Evolutionary conservation across 2,329 filamentous ascomycete species (phyloP).

Genomic region (Calycina herbarum): DNA sequence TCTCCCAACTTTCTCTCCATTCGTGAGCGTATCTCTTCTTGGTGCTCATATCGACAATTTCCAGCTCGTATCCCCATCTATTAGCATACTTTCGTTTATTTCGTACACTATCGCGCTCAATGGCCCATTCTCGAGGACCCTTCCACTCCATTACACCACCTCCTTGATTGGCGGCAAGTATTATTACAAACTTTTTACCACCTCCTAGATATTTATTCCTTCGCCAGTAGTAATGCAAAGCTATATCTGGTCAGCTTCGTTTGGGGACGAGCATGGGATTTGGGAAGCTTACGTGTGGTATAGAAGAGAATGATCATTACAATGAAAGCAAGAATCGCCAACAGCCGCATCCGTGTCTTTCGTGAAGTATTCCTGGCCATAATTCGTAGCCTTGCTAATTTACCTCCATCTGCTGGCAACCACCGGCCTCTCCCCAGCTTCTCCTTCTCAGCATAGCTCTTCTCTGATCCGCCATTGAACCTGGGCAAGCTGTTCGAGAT

Average conservation of each 20-base stretch:
- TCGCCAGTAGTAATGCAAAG: slow-evolving; percentile 60
- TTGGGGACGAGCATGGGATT: background rate
- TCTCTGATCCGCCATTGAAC: slow-evolving; percentile 56
- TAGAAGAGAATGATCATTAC: slow-evolving; percentile 67
- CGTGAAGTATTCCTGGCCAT: slow-evolving; percentile 56
- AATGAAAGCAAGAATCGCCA: slow-evolving; percentile 60
- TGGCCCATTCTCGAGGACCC: slow-evolving; percentile 94
- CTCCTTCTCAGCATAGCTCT: slow-evolving; percentile 70
- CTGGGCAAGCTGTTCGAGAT: slow-evolving; percentile 77
- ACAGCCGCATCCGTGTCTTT: slow-evolving; percentile 63
- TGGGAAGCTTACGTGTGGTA: slow-evolving; percentile 62
- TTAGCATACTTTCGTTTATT: slow-evolving; percentile 91
- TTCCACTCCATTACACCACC: slow-evolving; percentile 99
- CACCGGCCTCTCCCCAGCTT: slow-evolving; percentile 65
- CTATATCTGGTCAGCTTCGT: slow-evolving; percentile 29
- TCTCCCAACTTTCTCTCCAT: slow-evolving; percentile 99
- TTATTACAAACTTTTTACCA: slow-evolving; percentile 89
- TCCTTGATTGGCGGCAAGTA: slow-evolving; percentile 89
- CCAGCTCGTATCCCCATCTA: slow-evolving; percentile 91
- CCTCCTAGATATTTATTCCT: slow-evolving; percentile 73
- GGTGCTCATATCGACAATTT: slow-evolving; percentile 97
- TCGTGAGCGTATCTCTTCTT: slow-evolving; percentile 99
- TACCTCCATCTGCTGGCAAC: slow-evolving; percentile 47
- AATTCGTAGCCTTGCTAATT: slow-evolving; percentile 49
- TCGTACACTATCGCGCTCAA: slow-evolving; percentile 90